Evolutionary conservation across 2,329 filamentous ascomycete species (phyloP).

Genomic region (Ascochyta fabae): DNA sequence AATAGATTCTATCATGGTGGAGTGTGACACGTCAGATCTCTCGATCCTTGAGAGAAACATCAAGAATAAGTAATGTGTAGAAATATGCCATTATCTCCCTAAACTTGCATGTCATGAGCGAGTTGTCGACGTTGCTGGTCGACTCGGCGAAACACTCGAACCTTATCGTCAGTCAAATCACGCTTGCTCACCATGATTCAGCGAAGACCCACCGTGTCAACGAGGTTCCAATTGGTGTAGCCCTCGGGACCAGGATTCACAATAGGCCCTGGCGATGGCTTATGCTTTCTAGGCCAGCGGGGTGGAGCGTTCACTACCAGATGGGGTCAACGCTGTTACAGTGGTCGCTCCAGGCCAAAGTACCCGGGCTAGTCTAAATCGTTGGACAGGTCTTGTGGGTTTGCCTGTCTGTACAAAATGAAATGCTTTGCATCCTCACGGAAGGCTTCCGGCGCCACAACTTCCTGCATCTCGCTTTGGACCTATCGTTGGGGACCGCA

Average conservation of each 20-base stretch:
- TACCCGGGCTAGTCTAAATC: background rate
- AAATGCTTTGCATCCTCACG: constrained; percentile 9
- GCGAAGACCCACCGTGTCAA: constrained; percentile 8
- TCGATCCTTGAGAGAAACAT: background rate
- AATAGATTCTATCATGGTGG: background rate
- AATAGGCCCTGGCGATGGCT: constrained; percentile 13
- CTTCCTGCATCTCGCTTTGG: constrained; percentile 1
- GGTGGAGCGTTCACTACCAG: constrained; percentile 4
- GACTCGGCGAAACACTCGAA: constrained; percentile 3
- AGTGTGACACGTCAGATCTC: background rate
- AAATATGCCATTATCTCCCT: background rate
- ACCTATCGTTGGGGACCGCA: background rate
- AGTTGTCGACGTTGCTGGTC: background rate
- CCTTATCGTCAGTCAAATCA: constrained; percentile 8
- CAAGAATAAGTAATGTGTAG: too few relatives aligned
- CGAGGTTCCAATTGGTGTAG: constrained; percentile 12
- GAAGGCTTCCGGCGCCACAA: constrained; percentile 14
- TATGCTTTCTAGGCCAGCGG: background rate
- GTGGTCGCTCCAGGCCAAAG: constrained; percentile 7
- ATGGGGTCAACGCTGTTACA: constrained; percentile 11
- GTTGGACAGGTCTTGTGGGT: constrained; percentile 1
- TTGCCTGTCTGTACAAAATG: constrained; percentile 10
- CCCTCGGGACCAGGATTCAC: background rate
- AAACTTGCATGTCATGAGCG: background rate
- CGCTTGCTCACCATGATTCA: constrained; percentile 4